A percentile compares a stretch with the other conserved stretches of the same genome.
Conservation (phyloP, 129 eudicot species). For the Flaveria bidentis region DNA sequence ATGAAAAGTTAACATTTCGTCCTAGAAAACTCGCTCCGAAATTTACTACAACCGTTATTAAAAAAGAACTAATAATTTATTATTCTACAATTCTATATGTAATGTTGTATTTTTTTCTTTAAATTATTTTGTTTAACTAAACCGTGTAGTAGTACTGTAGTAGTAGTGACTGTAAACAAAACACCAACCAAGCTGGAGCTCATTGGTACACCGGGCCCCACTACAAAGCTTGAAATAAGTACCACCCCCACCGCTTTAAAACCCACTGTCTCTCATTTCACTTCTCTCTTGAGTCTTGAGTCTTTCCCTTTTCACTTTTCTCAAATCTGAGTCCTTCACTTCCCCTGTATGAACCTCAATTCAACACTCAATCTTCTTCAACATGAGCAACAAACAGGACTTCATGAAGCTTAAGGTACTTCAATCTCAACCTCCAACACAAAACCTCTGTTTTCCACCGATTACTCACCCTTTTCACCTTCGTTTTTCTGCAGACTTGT, state of each 20-base stretch:
- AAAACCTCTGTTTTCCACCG: neutral
- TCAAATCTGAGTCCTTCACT: neutral
- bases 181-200: slow-evolving; percentile 36
- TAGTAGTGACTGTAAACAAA: neutral
- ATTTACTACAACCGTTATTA: too few relatives aligned
- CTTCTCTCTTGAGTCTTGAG: neutral
- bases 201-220: slow-evolving; percentile 29
- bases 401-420: slow-evolving; percentile 73
- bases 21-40: too few relatives aligned
- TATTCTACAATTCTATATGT: too few relatives aligned
- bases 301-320: neutral
- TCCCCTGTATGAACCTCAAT: neutral
- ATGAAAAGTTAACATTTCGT: too few relatives aligned
- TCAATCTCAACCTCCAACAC: neutral
- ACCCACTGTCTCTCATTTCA: neutral
- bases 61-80: too few relatives aligned
- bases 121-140: neutral
- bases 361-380: neutral
- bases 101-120: neutral
- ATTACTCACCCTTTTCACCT: neutral
- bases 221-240: slow-evolving; percentile 31
- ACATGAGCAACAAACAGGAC: slow-evolving; percentile 60
- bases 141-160: neutral
- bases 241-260: slow-evolving; percentile 40
- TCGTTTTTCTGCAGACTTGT: slow-evolving; percentile 56